Conservation (phyloP, 139 green algal genomes). For the Dunaliella primolecta region DNA sequence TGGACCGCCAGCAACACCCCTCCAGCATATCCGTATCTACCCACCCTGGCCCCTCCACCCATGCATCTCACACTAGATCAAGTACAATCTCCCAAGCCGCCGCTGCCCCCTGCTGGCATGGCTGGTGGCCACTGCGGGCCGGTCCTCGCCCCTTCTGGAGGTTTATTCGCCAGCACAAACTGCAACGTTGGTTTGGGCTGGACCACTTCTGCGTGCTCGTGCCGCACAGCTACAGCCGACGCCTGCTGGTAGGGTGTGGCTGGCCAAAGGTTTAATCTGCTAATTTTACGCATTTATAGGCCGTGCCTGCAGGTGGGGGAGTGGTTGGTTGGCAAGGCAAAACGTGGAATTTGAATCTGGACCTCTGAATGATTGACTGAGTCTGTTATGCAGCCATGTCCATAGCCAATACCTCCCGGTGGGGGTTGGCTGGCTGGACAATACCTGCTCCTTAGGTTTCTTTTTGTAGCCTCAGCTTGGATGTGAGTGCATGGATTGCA, state of each 20-base stretch:
- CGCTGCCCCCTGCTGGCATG: background rate
- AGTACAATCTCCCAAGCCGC: background rate
- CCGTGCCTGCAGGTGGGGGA: too few relatives aligned
- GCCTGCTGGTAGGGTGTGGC: conserved; percentile 47
- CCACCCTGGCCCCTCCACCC: background rate
- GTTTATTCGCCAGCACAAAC: conserved; percentile 37
- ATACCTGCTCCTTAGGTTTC: too few relatives aligned
- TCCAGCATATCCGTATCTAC: background rate
- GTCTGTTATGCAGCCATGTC: too few relatives aligned
- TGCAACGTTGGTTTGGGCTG: conserved; percentile 77
- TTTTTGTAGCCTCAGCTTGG: too few relatives aligned
- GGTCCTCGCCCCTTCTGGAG: conserved; percentile 21
- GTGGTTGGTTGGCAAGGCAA: too few relatives aligned
- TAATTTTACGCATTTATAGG: too few relatives aligned
- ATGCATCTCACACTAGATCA: background rate
- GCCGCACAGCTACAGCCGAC: conserved; percentile 64
- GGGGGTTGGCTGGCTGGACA: too few relatives aligned
- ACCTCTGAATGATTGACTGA: too few relatives aligned
- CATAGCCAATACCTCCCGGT: too few relatives aligned
- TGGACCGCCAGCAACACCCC: background rate
- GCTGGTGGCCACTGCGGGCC: conserved; percentile 7
- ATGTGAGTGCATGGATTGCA: too few relatives aligned
- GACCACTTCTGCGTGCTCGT: conserved; percentile 59
- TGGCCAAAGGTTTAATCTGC: too few relatives aligned
- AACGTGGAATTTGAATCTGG: too few relatives aligned